phyloP scores from a whole-genome alignment of 495 filamentous ascomycete genomes.

The Penicillium alfredii region DNA sequence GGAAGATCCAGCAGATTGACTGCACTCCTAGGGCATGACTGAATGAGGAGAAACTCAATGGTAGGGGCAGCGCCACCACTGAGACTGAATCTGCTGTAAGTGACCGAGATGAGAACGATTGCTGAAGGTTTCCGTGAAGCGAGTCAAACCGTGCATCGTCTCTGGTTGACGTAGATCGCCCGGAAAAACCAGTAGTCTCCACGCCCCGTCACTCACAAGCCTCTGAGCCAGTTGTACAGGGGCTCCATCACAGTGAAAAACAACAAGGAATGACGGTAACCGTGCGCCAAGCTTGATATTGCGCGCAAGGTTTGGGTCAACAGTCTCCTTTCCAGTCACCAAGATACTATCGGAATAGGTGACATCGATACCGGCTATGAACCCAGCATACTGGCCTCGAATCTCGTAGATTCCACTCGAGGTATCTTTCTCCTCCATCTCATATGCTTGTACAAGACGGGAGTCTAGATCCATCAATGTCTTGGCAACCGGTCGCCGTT shows the following conservation, averaged over 20 bases:
- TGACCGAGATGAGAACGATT: neutral
- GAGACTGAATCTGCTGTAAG: neutral
- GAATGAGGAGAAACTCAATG: slow-evolving; percentile 15
- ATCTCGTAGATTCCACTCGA: slow-evolving; percentile 4
- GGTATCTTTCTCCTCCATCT: neutral
- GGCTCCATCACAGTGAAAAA: slow-evolving; percentile 53
- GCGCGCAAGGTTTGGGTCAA: slow-evolving; percentile 22
- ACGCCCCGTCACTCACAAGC: slow-evolving; percentile 49
- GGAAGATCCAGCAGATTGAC: slow-evolving; percentile 18
- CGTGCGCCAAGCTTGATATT: slow-evolving; percentile 50
- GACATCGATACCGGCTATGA: slow-evolving; percentile 17
- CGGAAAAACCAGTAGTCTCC: slow-evolving; percentile 56
- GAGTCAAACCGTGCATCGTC: slow-evolving; percentile 2
- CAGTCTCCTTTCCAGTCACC: slow-evolving; percentile 10
- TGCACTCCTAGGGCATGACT: slow-evolving; percentile 6
- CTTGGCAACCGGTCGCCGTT: slow-evolving; percentile 27
- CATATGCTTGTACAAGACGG: slow-evolving; percentile 12
- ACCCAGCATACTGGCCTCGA: slow-evolving; percentile 12
- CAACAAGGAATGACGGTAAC: slow-evolving; percentile 50
- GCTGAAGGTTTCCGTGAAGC: slow-evolving; percentile 4
- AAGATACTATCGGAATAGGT: slow-evolving; percentile 14
- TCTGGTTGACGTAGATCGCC: slow-evolving; percentile 36
- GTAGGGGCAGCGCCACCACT: neutral
- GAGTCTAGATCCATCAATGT: slow-evolving; percentile 13
- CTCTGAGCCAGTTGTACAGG: slow-evolving; percentile 48